A percentile compares a stretch with the other conserved stretches of the same genome.
phyloP scores from a whole-genome alignment of 768 basidiomycete genomes.

The Amanita muscaria region DNA sequence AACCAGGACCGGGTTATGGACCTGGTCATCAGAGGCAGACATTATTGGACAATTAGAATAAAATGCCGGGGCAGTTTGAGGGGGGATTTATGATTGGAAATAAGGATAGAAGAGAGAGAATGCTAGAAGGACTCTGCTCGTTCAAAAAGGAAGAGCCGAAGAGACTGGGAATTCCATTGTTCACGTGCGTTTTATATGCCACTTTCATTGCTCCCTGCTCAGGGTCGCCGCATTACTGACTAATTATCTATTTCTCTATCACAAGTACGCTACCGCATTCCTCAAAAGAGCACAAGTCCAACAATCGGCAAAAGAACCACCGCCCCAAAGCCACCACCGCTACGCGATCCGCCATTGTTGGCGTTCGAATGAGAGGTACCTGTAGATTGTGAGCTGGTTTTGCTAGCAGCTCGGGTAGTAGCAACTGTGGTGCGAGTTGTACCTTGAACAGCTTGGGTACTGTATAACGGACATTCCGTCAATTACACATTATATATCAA shows the following conservation, averaged over 20 bases:
- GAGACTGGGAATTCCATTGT: background rate
- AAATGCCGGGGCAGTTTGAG: constrained; percentile 4
- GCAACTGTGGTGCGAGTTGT: constrained; percentile 14
- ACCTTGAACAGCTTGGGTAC: background rate
- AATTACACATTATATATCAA: too few relatives aligned
- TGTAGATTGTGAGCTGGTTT: constrained; percentile 15
- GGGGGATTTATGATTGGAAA: constrained; percentile 2
- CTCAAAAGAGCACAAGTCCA: constrained; percentile 41
- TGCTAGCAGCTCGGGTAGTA: constrained; percentile 10
- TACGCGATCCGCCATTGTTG: constrained; percentile 15
- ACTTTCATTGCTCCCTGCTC: background rate
- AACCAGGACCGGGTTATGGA: constrained; percentile 1
- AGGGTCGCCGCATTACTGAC: background rate
- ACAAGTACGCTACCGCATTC: background rate
- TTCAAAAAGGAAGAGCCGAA: constrained; percentile 7
- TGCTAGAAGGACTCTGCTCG: background rate
- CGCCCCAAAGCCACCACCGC: constrained; percentile 30
- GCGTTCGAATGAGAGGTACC: constrained; percentile 7
- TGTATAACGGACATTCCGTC: background rate
- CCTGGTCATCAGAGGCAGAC: constrained; percentile 7
- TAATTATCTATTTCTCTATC: too few relatives aligned
- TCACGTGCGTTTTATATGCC: constrained; percentile 4
- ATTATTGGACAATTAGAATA: constrained; percentile 11
- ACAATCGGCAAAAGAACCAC: constrained; percentile 43
- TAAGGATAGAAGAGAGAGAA: background rate